A percentile compares a stretch with the other conserved stretches of the same genome.
phyloP scores from a whole-genome alignment of 2,329 filamentous ascomycete species.

The Aureobasidium sp. region DNA sequence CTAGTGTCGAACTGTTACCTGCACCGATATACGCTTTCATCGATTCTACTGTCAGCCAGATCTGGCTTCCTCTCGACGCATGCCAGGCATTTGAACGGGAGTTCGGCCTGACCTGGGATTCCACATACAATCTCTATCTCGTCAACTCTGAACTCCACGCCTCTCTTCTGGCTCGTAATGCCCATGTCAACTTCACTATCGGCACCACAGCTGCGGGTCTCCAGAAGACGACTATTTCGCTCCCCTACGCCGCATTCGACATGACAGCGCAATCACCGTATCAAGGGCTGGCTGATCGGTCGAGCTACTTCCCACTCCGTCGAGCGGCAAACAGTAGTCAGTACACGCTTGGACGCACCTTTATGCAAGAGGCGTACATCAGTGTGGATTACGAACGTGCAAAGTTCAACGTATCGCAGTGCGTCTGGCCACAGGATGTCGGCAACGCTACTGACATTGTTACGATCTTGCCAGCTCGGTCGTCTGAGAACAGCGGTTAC shows the following conservation, averaged over 20 bases:
- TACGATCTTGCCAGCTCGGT: constrained; percentile 18
- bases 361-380: constrained; percentile 58
- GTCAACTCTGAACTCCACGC: constrained; percentile 30
- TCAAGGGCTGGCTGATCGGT: constrained; percentile 47
- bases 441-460: constrained; percentile 20
- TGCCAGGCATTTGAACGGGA: constrained; percentile 28
- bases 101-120: constrained; percentile 32
- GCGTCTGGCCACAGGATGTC: constrained; percentile 19
- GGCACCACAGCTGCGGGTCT: constrained; percentile 28
- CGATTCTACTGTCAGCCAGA: constrained; percentile 30
- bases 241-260: constrained; percentile 44
- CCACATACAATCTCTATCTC: constrained; percentile 27
- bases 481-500: constrained; percentile 1
- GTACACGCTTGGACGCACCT: constrained; percentile 57
- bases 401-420: constrained; percentile 38
- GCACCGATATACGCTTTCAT: constrained; percentile 36
- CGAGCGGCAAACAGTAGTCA: constrained; percentile 45
- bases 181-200: constrained; percentile 37
- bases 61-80: constrained; percentile 31
- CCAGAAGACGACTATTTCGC: constrained; percentile 34
- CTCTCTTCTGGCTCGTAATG: constrained; percentile 28
- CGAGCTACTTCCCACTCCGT: constrained; percentile 58
- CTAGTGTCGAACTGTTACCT: constrained; percentile 30
- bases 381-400: constrained; percentile 40
- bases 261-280: constrained; percentile 38